Percentiles rank a stretch among this genome's conserved stretches.
Conservation (phyloP, 164 flowering plant genomes). For the Vitis cinerea region DNA sequence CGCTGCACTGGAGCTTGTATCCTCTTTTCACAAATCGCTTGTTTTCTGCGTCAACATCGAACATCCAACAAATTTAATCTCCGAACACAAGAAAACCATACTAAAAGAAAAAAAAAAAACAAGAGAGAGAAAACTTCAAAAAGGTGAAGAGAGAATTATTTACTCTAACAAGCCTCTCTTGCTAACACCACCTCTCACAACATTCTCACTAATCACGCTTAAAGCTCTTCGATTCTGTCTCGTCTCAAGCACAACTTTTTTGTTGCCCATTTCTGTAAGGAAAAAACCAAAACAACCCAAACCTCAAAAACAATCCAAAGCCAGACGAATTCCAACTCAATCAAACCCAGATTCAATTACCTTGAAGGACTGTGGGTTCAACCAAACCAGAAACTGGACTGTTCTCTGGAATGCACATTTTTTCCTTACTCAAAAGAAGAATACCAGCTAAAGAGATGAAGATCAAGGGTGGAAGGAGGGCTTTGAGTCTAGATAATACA, state of each 20-base stretch:
- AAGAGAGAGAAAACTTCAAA: constrained; percentile 1
- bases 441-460: too few relatives aligned
- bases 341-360: constrained; percentile 9
- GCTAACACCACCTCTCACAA: constrained; percentile 38
- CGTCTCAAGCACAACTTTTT: constrained; percentile 35
- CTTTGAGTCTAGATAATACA: background rate
- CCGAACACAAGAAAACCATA: background rate
- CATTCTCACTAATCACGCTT: constrained; percentile 45
- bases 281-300: constrained; percentile 1
- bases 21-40: constrained; percentile 32
- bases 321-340: background rate
- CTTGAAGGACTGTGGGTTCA: constrained; percentile 26
- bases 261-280: constrained; percentile 18
- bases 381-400: constrained; percentile 11
- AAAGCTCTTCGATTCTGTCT: constrained; percentile 48
- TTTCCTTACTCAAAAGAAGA: too few relatives aligned
- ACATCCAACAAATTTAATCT: background rate
- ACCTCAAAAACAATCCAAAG: background rate
- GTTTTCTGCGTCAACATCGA: constrained; percentile 22
- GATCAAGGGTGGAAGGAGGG: constrained; percentile 14
- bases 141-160: background rate
- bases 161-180: constrained; percentile 41
- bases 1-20: constrained; percentile 33
- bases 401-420: constrained; percentile 19
- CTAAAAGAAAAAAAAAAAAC: background rate